phyloP scores from a whole-genome alignment of 139 green algal genomes.

The Desmodesmus armatus region DNA sequence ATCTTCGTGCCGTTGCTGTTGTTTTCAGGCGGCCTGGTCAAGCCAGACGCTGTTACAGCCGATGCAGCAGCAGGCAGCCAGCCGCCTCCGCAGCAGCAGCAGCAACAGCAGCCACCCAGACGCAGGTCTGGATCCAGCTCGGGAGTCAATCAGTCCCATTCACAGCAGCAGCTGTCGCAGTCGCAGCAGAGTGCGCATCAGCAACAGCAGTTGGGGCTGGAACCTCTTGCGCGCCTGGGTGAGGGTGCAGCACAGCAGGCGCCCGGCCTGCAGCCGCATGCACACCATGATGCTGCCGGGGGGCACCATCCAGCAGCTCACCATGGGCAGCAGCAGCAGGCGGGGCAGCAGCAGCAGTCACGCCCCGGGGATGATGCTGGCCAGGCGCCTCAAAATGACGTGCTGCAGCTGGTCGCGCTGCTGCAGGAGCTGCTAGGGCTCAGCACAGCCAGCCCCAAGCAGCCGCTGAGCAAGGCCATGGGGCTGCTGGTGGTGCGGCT shows the following conservation, averaged over 20 bases:
- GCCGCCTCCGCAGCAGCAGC: background rate
- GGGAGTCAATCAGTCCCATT: background rate
- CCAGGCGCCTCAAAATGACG: constrained; percentile 2
- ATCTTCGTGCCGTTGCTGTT: too few species aligned
- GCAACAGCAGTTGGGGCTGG: background rate
- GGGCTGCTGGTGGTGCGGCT: constrained; percentile 49
- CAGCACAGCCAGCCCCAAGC: constrained; percentile 31
- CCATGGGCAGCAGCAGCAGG: constrained; percentile 6
- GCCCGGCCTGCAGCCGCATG: background rate
- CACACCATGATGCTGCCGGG: background rate
- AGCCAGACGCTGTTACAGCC: background rate
- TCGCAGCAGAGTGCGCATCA: background rate
- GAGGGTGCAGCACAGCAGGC: constrained; percentile 12
- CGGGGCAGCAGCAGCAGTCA: background rate
- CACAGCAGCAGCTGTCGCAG: constrained; percentile 7
- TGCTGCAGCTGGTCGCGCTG: constrained; percentile 52
- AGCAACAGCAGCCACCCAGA: background rate
- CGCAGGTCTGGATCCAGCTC: too few species aligned
- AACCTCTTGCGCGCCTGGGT: background rate
- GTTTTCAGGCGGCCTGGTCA: too few species aligned
- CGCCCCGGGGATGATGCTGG: background rate
- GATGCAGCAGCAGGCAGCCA: background rate
- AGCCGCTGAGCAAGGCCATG: constrained; percentile 51
- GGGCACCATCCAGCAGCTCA: background rate
- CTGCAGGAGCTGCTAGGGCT: constrained; percentile 58